phyloP scores from a whole-genome alignment of 768 basidiomycete species.

The Tephrocybe sp. region DNA sequence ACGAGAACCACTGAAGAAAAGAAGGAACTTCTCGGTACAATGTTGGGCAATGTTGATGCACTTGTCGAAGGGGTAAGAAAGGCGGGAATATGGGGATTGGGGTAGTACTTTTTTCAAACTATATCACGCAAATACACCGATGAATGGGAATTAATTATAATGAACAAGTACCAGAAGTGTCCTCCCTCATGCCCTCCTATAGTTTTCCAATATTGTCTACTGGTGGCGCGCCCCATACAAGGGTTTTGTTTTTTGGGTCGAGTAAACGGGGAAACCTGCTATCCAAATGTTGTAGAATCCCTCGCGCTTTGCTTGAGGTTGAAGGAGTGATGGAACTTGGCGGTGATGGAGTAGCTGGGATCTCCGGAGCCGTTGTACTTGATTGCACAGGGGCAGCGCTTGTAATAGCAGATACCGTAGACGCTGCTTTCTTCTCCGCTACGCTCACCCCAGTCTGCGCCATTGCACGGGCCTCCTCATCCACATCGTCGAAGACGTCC shows the following conservation, averaged over 20 bases:
- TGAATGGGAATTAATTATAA: background rate
- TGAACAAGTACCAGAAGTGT: slow-evolving; percentile 1
- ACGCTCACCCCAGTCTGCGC: slow-evolving; percentile 32
- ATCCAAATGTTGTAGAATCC: slow-evolving; percentile 46
- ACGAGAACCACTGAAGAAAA: slow-evolving; percentile 76
- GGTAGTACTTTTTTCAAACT: slow-evolving; percentile 17
- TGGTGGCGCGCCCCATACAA: slow-evolving; percentile 73
- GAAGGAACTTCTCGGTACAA: slow-evolving; percentile 72
- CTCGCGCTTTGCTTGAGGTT: slow-evolving; percentile 27
- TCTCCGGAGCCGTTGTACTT: background rate
- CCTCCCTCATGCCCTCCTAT: slow-evolving; percentile 11
- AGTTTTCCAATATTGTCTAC: slow-evolving; percentile 59
- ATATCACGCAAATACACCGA: background rate
- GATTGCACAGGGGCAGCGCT: background rate
- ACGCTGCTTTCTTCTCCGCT: slow-evolving; percentile 27
- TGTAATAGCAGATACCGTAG: slow-evolving; percentile 14
- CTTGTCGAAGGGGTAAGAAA: slow-evolving; percentile 84
- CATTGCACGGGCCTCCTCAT: slow-evolving; percentile 69
- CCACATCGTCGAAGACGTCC: slow-evolving; percentile 86
- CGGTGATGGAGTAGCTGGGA: background rate
- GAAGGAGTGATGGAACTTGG: background rate
- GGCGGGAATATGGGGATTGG: slow-evolving; percentile 85
- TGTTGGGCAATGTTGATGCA: slow-evolving; percentile 90
- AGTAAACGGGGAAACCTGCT: slow-evolving; percentile 46
- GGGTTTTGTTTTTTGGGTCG: slow-evolving; percentile 59